Evolutionary conservation across 2,329 filamentous ascomycete genomes (phyloP).

Genomic region (Phialophora expanda): DNA sequence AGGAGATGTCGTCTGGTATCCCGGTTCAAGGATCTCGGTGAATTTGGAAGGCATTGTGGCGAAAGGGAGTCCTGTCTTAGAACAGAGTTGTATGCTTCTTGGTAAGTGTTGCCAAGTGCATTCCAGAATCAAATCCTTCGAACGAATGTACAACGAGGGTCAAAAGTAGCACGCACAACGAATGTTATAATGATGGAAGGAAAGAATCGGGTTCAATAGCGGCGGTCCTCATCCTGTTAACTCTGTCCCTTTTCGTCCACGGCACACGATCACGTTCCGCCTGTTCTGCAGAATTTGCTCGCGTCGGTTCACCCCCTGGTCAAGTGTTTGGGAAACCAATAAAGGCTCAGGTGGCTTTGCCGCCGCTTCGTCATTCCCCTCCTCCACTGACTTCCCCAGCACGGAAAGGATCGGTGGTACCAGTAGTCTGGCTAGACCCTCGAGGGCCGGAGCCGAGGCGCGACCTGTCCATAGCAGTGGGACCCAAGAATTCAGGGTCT

Average conservation of each 20-base stretch:
- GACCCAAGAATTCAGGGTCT: slow-evolving; percentile 19
- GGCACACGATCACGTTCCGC: slow-evolving; percentile 29
- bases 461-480: slow-evolving; percentile 1
- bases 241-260: slow-evolving; percentile 21
- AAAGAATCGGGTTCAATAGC: slow-evolving; percentile 3
- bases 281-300: slow-evolving; percentile 20
- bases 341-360: slow-evolving; percentile 17
- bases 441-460: slow-evolving; percentile 16
- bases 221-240: slow-evolving; percentile 6
- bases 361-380: slow-evolving; percentile 29
- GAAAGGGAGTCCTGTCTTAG: slow-evolving; percentile 15
- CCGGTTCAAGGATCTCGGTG: slow-evolving; percentile 51
- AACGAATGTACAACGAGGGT: slow-evolving; percentile 10
- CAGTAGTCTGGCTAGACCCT: slow-evolving; percentile 4
- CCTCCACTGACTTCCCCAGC: slow-evolving; percentile 23
- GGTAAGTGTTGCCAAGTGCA: slow-evolving; percentile 1
- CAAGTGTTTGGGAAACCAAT: slow-evolving; percentile 24
- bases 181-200: slow-evolving; percentile 12
- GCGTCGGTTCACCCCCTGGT: slow-evolving; percentile 11
- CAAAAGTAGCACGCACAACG: not conserved
- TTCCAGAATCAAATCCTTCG: not conserved
- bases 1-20: slow-evolving; percentile 44
- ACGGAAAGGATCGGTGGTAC: slow-evolving; percentile 8
- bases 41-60: slow-evolving; percentile 50
- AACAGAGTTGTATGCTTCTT: not conserved